Base-by-base conservation (phyloP, 2,329 filamentous ascomycete genomes). In the Hymenoscyphus fructigenus region DNA sequence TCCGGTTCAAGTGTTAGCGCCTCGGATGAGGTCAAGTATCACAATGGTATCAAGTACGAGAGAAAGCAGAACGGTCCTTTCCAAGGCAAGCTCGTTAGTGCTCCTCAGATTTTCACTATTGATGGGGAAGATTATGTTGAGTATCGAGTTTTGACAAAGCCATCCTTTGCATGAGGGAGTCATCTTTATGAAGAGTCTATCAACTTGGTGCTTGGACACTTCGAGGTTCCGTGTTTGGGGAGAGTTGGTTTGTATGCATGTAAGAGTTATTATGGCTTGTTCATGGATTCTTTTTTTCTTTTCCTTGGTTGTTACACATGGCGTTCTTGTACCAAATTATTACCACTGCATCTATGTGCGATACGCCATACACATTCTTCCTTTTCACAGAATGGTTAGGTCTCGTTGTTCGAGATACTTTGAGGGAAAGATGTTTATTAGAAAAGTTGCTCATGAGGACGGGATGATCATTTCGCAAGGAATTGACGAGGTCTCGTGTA, bases 91-190 rank as follows among this genome's bases (percentile, higher is more conserved):
- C 81, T 88, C n/a, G 85, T 87, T 34, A 86, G 84, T 57, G 82
- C 85, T 66, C 84, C 86, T 5, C 83, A 82, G 10, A 85, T 89
- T 26, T 82, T 89, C 70, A 87, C 79, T 58, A 89, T 89, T 65
- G 85, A 89, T 65, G 87, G 86, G 26, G 86, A 89, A 72, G 87
- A 89, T 67, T 89, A 86, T 66, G 85, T 89, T 38, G 87, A 89
- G 73, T 89, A 89, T 68, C 82, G 86, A 1, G 85, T 89, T 1
- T 80, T 89, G 29, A 88, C 84, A 0, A 88, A 87, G 76, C 85
- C 85, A 0, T 83, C 80, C 0, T 88, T 88, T 32, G 26, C 29
- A 4, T 57, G 14, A 32, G 23, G 26, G 14, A 20, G 32, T 34
- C 55, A 14, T 5, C 26, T 29, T 34, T 28, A 32, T n/a, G 26